Conservation (phyloP, 192 early-diverging fungal species). For the Coemansia sp. region DNA sequence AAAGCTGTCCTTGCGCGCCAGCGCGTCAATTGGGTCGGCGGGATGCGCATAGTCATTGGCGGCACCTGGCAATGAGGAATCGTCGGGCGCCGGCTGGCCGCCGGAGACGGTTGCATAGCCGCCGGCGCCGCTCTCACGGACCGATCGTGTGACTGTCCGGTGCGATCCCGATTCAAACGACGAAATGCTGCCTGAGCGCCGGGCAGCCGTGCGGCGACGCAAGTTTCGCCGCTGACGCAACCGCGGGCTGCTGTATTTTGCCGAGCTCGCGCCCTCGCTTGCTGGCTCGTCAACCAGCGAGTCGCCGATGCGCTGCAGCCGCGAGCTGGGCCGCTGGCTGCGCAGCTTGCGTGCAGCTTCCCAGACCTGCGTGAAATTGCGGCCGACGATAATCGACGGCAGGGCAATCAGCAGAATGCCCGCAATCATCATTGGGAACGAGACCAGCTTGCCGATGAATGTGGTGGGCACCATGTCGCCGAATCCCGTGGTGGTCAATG, state of each 20-base stretch:
- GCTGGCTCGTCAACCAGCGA: conserved; percentile 6
- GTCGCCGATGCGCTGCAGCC: conserved; percentile 19
- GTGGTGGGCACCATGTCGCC: conserved; percentile 80
- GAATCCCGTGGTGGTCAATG: conserved; percentile 77
- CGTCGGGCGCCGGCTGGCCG: conserved; percentile 8
- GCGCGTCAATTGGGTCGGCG: conserved; percentile 27
- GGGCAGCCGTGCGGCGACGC: conserved; percentile 1
- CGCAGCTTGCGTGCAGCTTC: conserved; percentile 56
- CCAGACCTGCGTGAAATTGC: conserved; percentile 81
- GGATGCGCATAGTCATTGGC: conserved; percentile 3
- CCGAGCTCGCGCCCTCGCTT: conserved; percentile 4
- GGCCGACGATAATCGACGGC: conserved; percentile 79
- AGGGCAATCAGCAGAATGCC: conserved; percentile 76
- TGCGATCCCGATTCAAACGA: conserved; percentile 33
- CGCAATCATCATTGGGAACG: conserved; percentile 78
- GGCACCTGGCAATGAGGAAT: no score
- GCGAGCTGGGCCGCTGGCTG: conserved; percentile 12
- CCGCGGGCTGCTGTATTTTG: conserved; percentile 14
- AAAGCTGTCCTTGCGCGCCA: conserved; percentile 50
- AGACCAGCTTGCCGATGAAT: conserved; percentile 71
- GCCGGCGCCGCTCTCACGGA: conserved; percentile 5
- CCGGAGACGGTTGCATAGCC: conserved; percentile 31
- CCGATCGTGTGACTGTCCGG: conserved; percentile 3
- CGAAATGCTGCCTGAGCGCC: conserved; percentile 37
- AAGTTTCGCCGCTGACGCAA: conserved; percentile 9